Conservation (phyloP, 768 basidiomycete genomes). For the Lentinula detonsa region DNA sequence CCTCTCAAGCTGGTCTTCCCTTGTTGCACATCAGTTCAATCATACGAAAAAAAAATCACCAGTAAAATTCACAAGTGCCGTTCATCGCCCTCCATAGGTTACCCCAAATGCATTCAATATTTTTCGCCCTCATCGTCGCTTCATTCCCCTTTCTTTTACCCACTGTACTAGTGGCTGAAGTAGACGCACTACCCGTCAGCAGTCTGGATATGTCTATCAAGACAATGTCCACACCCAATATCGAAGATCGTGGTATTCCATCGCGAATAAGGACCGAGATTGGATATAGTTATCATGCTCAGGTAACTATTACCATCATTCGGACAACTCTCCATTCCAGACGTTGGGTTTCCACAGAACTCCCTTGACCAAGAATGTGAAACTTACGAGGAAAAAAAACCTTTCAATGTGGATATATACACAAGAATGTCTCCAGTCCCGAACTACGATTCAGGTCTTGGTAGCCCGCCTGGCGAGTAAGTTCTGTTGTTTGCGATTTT, state of each 20-base stretch:
- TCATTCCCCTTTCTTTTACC: not conserved
- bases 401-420: not conserved
- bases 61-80: no score
- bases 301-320: not conserved
- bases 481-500: not conserved
- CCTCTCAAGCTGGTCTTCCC: not conserved
- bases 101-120: not conserved
- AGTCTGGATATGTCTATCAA: not conserved
- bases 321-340: not conserved
- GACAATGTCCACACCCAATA: not conserved
- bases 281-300: not conserved
- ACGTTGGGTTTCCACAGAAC: no score
- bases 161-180: not conserved
- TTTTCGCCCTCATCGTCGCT: not conserved
- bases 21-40: not conserved
- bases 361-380: not conserved
- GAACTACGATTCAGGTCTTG: not conserved
- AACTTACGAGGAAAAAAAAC: not conserved
- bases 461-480: not conserved
- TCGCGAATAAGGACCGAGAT: not conserved
- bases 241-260: not conserved
- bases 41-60: no score
- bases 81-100: no score
- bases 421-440: not conserved
- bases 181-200: not conserved